Evolutionary conservation across 2,329 filamentous ascomycete species (phyloP).

Genomic region (Neopestalotiopsis clavispora): DNA sequence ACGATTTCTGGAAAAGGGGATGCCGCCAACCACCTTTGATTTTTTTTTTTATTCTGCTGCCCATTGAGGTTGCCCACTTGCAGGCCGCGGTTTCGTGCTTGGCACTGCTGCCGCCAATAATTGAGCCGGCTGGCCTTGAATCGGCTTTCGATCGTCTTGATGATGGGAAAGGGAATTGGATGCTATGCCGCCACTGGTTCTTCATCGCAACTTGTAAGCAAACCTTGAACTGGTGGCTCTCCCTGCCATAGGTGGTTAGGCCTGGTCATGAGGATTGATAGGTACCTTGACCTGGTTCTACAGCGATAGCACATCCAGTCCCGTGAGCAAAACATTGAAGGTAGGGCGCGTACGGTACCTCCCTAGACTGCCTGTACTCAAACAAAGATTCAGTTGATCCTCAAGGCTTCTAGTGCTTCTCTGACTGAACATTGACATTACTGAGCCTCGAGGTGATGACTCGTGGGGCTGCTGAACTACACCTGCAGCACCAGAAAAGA

Average conservation of each 20-base stretch:
- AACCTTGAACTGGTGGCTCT: not conserved
- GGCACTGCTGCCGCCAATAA: slow-evolving; percentile 14
- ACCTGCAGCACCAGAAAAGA: not conserved
- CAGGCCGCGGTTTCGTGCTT: slow-evolving; percentile 13
- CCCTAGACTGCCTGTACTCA: not conserved
- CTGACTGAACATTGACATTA: not conserved
- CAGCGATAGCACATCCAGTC: no score
- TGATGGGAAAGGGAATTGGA: not conserved
- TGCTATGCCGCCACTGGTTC: not conserved
- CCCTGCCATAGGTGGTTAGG: not conserved
- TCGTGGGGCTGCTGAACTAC: not conserved
- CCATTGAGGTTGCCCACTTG: not conserved
- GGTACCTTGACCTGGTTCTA: not conserved
- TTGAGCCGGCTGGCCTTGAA: slow-evolving; percentile 11
- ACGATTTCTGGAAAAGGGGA: slow-evolving; percentile 17
- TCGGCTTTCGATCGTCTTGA: not conserved
- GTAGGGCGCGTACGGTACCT: not conserved
- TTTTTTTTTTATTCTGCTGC: not conserved
- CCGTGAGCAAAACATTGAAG: no score
- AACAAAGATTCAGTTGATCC: not conserved
- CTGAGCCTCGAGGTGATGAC: not conserved
- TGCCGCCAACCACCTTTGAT: slow-evolving; percentile 3
- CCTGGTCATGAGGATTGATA: not conserved
- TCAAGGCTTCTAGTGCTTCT: not conserved
- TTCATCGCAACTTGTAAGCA: not conserved